Percentiles rank a stretch among this genome's conserved stretches.
phyloP scores from a whole-genome alignment of 352 stramenopile genomes.

The Pythium guiyangense region DNA sequence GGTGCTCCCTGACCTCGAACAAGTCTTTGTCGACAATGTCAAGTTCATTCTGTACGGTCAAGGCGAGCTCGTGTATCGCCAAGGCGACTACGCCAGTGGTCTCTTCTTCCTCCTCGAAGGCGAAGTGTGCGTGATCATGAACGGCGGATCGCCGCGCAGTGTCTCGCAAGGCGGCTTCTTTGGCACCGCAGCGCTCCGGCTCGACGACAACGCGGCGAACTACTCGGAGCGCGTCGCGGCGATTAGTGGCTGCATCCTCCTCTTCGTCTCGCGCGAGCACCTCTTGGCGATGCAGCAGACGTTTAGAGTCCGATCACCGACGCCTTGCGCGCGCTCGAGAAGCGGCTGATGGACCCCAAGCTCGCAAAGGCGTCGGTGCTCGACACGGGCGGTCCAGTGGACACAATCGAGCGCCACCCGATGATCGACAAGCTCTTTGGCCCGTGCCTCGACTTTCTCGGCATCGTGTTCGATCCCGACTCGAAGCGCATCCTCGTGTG shows the following conservation, averaged over 20 bases:
- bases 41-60: slow-evolving; percentile 57
- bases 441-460: slow-evolving; percentile 1
- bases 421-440: slow-evolving; percentile 27
- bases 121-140: slow-evolving; percentile 22
- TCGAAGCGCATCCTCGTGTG: slow-evolving; percentile 34
- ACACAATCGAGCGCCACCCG: slow-evolving; percentile 19
- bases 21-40: slow-evolving; percentile 44
- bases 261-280: slow-evolving; percentile 41
- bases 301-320: slow-evolving; percentile 23
- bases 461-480: slow-evolving; percentile 47
- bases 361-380: slow-evolving; percentile 29
- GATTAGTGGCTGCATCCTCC: slow-evolving; percentile 47
- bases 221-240: slow-evolving; percentile 39
- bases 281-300: slow-evolving; percentile 28
- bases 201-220: neutral
- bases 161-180: slow-evolving; percentile 45
- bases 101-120: slow-evolving; percentile 54
- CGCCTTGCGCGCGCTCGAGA: slow-evolving; percentile 32
- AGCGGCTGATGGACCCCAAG: slow-evolving; percentile 44
- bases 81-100: slow-evolving; percentile 40
- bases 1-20: slow-evolving; percentile 31
- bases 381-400: neutral
- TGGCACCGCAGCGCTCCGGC: slow-evolving; percentile 31
- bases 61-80: slow-evolving; percentile 51
- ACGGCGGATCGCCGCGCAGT: slow-evolving; percentile 20